Base-by-base conservation (phyloP, 1,284 basidiomycete genomes). In the Trametes hirsuta region DNA sequence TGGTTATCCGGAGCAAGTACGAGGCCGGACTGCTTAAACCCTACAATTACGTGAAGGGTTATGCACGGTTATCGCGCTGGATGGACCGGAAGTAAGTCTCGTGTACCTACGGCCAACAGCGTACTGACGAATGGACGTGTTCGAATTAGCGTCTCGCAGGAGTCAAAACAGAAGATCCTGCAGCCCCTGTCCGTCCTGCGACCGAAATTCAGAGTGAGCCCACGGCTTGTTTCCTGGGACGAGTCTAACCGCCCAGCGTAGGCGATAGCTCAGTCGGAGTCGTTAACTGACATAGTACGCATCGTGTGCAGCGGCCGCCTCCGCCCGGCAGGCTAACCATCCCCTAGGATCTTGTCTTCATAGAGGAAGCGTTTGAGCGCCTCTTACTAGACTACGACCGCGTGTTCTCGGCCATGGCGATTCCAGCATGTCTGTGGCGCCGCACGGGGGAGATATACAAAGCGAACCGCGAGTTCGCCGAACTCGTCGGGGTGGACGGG, bases 391-490 rank as follows among this genome's bases (percentile, higher is more conserved):
- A 98, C 71, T 98, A 98, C 72, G 96, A 98, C 72, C 89, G 96
- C 39, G 93, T 97, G 0, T 96, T 98, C 74, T 93, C 91, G 10
- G 92, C 93, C 0, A 97, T 98, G 87, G 95, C 94, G 45, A 94
- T 98, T 9, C 97, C 97, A 0, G 95, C 95, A 0, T 99, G 97
- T 68, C 83, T 99, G 6, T 99, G 97, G 97, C 82, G 96, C 34
- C 80, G 97, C 48, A 98, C 97, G 1, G 97, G 97, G 25, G 96
- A 99, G 77, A 98, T 99, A 61, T 98, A 98, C 82, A 98, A 96
- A 77, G 97, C 88, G 41, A 99, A 99, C 73, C 87, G 94, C 61
- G 95, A 98, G 76, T 97, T 97, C 75, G 89, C 93, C 3, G 92
- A 94, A 68, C 78, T 97, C 2, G 89, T 95, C 15, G 92, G 93